Conservation (phyloP, 306 rosid genomes). For the Lathyrus aphaca region DNA sequence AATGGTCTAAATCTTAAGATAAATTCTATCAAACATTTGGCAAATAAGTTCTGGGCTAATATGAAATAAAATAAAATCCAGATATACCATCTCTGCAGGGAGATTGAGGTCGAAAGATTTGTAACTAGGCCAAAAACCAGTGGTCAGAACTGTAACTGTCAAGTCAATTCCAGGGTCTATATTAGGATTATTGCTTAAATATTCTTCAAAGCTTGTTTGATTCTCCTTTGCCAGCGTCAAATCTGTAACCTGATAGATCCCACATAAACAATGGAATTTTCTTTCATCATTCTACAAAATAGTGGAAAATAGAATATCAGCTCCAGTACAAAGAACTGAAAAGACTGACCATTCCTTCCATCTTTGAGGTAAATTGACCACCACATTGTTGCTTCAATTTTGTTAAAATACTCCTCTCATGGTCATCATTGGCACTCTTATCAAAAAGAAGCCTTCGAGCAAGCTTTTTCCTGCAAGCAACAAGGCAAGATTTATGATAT, state of each 20-base stretch:
- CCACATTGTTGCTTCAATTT: conserved; percentile 89
- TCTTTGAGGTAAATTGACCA: conserved; percentile 83
- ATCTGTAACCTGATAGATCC: conserved; percentile 79
- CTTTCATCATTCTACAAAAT: conserved; percentile 24
- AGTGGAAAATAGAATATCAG: conserved; percentile 19
- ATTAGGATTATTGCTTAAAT: conserved; percentile 58
- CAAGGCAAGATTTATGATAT: conserved; percentile 17
- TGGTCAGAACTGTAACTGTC: conserved; percentile 89
- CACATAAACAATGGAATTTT: conserved; percentile 25
- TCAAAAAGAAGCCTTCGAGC: conserved; percentile 94
- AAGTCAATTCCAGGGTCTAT: conserved; percentile 82
- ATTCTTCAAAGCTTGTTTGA: conserved; percentile 82
- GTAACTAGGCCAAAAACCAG: conserved; percentile 97
- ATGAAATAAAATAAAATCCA: conserved; percentile 31
- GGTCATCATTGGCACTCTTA: conserved; percentile 90
- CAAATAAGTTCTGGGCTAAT: conserved; percentile 9
- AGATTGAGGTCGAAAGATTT: conserved; percentile 91
- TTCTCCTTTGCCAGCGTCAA: conserved; percentile 89
- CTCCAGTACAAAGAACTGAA: conserved; percentile 21
- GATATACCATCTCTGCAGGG: conserved; percentile 88
- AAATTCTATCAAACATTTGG: neutral
- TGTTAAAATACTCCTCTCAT: conserved; percentile 73
- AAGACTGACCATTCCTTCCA: conserved; percentile 90
- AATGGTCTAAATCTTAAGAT: conserved; percentile 29
- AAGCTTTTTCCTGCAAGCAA: conserved; percentile 75